Percentiles rank a stretch among this genome's conserved stretches.
Conservation (phyloP, 2,329 filamentous ascomycete species). For the Paecilomyces variotii region DNA sequence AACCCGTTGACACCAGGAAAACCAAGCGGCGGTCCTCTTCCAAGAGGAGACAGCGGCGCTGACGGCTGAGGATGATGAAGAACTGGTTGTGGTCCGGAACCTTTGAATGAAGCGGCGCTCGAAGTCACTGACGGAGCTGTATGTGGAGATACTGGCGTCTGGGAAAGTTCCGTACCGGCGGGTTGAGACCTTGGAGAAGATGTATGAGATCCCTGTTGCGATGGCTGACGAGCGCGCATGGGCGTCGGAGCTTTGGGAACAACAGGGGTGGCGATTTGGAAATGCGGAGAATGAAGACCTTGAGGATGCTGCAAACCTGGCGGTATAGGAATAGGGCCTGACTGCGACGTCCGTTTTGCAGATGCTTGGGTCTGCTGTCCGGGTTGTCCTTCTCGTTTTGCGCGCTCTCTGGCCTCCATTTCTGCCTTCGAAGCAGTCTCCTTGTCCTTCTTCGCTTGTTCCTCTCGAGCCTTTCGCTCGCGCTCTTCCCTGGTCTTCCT, state of each 20-base stretch:
- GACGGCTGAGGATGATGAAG: slow-evolving; percentile 52
- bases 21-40: slow-evolving; percentile 45
- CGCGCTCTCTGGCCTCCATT: slow-evolving; percentile 42
- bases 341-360: slow-evolving; percentile 51
- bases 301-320: slow-evolving; percentile 47
- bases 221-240: slow-evolving; percentile 65
- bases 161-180: slow-evolving; percentile 49
- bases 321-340: slow-evolving; percentile 48
- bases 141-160: slow-evolving; percentile 53
- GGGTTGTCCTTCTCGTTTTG: slow-evolving; percentile 25
- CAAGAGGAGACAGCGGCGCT: slow-evolving; percentile 58
- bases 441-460: slow-evolving; percentile 49
- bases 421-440: slow-evolving; percentile 43
- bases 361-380: slow-evolving; percentile 14
- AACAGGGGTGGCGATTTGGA: slow-evolving; percentile 69
- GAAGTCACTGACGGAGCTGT: slow-evolving; percentile 57
- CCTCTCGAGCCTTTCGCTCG: slow-evolving; percentile 45
- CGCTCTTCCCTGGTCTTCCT: slow-evolving; percentile 55
- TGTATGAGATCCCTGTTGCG: slow-evolving; percentile 66
- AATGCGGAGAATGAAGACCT: slow-evolving; percentile 67
- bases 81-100: slow-evolving; percentile 41
- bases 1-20: slow-evolving; percentile 45
- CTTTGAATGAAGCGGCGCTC: slow-evolving; percentile 56
- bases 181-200: slow-evolving; percentile 54
- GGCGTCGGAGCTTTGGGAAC: slow-evolving; percentile 77